Base-by-base conservation (phyloP, 2,329 filamentous ascomycete genomes). In the Scorias spongiosa region DNA sequence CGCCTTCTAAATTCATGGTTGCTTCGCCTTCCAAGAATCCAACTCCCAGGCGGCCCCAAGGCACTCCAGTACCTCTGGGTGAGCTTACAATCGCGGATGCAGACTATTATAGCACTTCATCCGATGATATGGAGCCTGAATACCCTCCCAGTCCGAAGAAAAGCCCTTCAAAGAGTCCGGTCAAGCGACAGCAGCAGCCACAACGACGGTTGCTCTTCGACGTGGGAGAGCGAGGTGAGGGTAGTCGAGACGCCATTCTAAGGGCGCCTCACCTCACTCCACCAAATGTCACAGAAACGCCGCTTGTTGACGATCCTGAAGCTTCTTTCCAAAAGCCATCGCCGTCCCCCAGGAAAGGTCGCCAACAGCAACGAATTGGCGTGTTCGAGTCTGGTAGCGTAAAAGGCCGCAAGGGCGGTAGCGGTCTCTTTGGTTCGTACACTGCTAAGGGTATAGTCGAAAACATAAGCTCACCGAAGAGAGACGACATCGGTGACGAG, bases 101-200 rank as follows among this genome's bases (percentile, higher is more conserved):
- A 8, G 43, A 44, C 34, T 44, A 49, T 26, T 49, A 54, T 14
- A 12, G 17, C 11, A 18, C 12, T 5, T 14, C 17, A 3, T 40
- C 38, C 12, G 48, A 52, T 14, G 48, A 47, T n/a, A 47, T 55
- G 42, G 56, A 58, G 39, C 37, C 49, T n/a, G 59, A 61, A 42
- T 62, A 61, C 41, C 60, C 57, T 38, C 58, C 58, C n/a, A 59
- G 56, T 44, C 59, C 58, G 15, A 52, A 54, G 39, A 62, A 61
- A 42, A 54, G 54, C 41, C 57, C 58, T 10, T 45, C 46, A 4
- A 60, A 60, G 42, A 57, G 51, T 29, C 50, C 57, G 2, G 32
- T 43, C 30, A 45, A 51, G 12, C 26, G 43, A 45, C 43, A 39
- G 12, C 30, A 40, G n/a, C 46, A 43, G 11, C 32, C 20, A 18